Evolutionary conservation across 2,329 filamentous ascomycete genomes (phyloP).

Genomic region (Penicillium glabrum): DNA sequence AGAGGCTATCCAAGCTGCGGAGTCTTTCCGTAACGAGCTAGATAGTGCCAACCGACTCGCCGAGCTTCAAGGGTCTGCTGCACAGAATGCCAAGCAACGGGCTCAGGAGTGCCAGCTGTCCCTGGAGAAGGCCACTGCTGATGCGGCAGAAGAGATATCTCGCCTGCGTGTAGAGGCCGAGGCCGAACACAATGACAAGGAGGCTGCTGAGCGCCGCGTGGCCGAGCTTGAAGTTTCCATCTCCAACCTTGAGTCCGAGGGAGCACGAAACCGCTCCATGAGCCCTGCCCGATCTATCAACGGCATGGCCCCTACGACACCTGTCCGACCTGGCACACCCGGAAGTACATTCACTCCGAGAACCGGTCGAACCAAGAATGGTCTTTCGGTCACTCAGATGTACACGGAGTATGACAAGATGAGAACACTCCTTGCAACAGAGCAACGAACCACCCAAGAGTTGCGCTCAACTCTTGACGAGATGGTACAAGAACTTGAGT

Average conservation of each 20-base stretch:
- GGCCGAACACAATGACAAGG: slow-evolving; percentile 59
- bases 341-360: slow-evolving; percentile 53
- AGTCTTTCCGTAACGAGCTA: slow-evolving; percentile 83
- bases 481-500: slow-evolving; percentile 80
- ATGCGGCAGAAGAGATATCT: slow-evolving; percentile 60
- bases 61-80: slow-evolving; percentile 64
- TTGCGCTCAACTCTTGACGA: slow-evolving; percentile 78
- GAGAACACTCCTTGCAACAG: slow-evolving; percentile 69
- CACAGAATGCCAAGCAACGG: slow-evolving; percentile 59
- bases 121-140: slow-evolving; percentile 60
- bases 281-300: slow-evolving; percentile 57
- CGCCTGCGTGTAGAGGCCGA: slow-evolving; percentile 55
- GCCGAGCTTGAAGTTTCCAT: slow-evolving; percentile 65
- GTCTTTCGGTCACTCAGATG: slow-evolving; percentile 62
- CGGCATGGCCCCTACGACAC: slow-evolving; percentile 49
- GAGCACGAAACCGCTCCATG: slow-evolving; percentile 47
- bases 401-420: slow-evolving; percentile 62
- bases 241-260: slow-evolving; percentile 59
- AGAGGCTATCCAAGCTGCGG: slow-evolving; percentile 75
- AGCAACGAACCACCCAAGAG: slow-evolving; percentile 72
- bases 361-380: slow-evolving; percentile 53
- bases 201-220: slow-evolving; percentile 62
- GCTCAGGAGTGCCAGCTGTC: slow-evolving; percentile 58
- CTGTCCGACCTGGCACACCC: slow-evolving; percentile 52
- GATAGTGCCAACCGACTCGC: slow-evolving; percentile 78